Evolutionary conservation across 495 filamentous ascomycete species (phyloP).

Genomic region (Chaetomium cochliodes): DNA sequence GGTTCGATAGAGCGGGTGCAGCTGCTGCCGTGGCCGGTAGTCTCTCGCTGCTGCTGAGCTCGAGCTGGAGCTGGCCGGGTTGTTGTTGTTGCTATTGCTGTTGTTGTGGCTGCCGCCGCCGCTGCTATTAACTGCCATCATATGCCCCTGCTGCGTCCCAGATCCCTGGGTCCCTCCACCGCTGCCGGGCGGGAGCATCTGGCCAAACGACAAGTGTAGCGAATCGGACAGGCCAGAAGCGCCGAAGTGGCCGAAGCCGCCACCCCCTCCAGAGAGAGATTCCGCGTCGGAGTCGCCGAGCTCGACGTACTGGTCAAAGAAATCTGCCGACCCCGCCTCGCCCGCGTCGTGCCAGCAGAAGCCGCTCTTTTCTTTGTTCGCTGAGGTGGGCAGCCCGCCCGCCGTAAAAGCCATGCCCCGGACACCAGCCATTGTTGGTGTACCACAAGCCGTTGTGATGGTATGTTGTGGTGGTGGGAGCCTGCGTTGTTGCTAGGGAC

Average conservation of each 20-base stretch:
- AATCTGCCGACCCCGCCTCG: constrained; percentile 39
- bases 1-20: constrained; percentile 9
- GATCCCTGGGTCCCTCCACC: background rate
- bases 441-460: constrained; percentile 1
- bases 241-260: constrained; percentile 25
- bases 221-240: constrained; percentile 23
- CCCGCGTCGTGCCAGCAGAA: constrained; percentile 39
- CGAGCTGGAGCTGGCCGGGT: constrained; percentile 10
- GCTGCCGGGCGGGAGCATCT: background rate
- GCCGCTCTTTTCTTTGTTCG: constrained; percentile 43
- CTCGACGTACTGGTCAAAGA: constrained; percentile 51
- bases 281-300: constrained; percentile 34
- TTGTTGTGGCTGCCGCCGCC: constrained; percentile 2
- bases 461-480: background rate
- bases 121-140: background rate
- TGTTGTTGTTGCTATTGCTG: background rate
- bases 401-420: constrained; percentile 28
- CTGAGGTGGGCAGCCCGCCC: constrained; percentile 26
- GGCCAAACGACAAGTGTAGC: constrained; percentile 21
- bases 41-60: background rate
- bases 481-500: background rate
- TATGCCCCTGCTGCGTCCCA: background rate
- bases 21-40: constrained; percentile 8
- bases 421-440: constrained; percentile 31
- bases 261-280: constrained; percentile 21